Percentiles rank a stretch among this genome's conserved stretches.
These are phyloP conservation scores for Anthoceros angustus DNA, from an alignment of 225 moss, liverwort and hornwort species.

Conservation along the genomic window DNA sequence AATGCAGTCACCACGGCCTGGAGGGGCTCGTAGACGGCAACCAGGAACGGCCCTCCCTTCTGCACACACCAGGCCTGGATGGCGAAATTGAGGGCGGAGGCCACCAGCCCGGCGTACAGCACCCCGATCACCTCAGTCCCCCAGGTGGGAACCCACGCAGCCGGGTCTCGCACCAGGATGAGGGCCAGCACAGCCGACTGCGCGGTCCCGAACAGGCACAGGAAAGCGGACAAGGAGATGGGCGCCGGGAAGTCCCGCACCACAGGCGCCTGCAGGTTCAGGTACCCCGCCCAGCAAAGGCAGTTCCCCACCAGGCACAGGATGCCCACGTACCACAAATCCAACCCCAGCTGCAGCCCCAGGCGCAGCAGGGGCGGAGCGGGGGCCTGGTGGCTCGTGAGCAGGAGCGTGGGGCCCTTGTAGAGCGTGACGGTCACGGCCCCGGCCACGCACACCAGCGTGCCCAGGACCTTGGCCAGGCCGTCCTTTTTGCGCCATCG, in stretches of 20 bases:
- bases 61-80: background rate
- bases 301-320: background rate
- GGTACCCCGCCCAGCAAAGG: background rate
- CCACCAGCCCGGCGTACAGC: background rate
- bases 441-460: background rate
- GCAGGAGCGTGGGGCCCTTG: background rate
- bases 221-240: background rate
- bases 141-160: background rate
- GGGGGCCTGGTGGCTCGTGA: background rate
- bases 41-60: background rate
- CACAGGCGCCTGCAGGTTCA: background rate
- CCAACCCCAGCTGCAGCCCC: background rate
- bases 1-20: background rate
- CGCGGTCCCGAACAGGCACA: background rate
- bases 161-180: background rate
- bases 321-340: background rate
- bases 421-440: background rate
- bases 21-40: background rate
- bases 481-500: background rate
- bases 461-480: background rate
- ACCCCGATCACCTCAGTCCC: background rate
- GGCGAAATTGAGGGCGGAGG: background rate
- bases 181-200: background rate
- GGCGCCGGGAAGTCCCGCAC: background rate
- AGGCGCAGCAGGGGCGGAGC: background rate